These are phyloP conservation scores for Aquilaria agallochum DNA, from an alignment of 441 rosid species.

Conservation along the genomic window DNA sequence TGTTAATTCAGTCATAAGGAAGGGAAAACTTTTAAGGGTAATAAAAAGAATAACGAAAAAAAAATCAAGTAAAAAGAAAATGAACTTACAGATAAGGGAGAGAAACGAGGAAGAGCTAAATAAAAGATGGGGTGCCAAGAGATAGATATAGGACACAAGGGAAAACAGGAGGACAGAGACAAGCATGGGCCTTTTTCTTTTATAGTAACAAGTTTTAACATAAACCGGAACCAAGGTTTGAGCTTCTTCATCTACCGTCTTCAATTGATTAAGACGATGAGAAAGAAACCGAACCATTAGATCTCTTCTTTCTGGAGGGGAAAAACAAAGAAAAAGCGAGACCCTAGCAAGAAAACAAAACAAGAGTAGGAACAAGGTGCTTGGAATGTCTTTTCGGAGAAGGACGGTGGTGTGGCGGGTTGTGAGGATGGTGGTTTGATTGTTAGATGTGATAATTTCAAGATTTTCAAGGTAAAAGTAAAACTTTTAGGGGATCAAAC, in stretches of 20 bases:
- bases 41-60: background rate
- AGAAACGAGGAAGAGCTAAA: constrained; percentile 40
- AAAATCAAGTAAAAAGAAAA: background rate
- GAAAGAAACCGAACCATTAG: too few species aligned
- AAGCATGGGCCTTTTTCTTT: constrained; percentile 58
- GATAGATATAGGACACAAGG: constrained; percentile 51
- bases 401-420: too few species aligned
- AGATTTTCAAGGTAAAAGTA: too few species aligned
- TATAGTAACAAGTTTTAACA: constrained; percentile 29
- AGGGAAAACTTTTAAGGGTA: background rate
- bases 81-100: constrained; percentile 44
- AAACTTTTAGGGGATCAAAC: too few species aligned
- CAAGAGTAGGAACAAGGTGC: too few species aligned
- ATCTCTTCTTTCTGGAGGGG: too few species aligned
- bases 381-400: too few species aligned
- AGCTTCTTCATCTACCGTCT: constrained; percentile 32
- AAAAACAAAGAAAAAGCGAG: too few species aligned
- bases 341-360: too few species aligned
- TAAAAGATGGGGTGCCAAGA: constrained; percentile 43
- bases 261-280: constrained; percentile 37
- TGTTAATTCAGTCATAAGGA: constrained; percentile 3
- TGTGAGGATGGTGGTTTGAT: too few species aligned
- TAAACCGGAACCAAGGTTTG: constrained; percentile 26
- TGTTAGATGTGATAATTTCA: too few species aligned
- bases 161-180: constrained; percentile 50